A percentile compares a stretch with the other conserved stretches of the same genome.
phyloP scores from a whole-genome alignment of 2,329 filamentous ascomycete genomes.

The Stachybotrys elegans region DNA sequence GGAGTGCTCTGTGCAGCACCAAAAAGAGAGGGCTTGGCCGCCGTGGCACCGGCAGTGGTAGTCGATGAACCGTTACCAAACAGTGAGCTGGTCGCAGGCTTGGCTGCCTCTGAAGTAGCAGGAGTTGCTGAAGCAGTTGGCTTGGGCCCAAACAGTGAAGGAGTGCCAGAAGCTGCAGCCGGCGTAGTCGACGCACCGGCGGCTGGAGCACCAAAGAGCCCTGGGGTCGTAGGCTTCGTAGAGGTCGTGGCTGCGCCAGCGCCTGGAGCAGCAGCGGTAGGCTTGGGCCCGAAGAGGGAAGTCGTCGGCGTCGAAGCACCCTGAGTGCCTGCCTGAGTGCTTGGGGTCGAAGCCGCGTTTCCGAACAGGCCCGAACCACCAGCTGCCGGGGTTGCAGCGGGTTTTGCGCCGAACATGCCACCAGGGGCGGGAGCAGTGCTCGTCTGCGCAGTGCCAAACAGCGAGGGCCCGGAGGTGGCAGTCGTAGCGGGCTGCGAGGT shows the following conservation, averaged over 20 bases:
- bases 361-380: conserved; percentile 20
- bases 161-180: conserved; percentile 17
- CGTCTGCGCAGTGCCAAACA: conserved; percentile 17
- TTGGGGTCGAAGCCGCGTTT: conserved; percentile 13
- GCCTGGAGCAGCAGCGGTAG: conserved; percentile 24
- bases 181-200: conserved; percentile 22
- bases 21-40: conserved; percentile 12
- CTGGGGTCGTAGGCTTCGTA: conserved; percentile 26
- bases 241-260: conserved; percentile 16
- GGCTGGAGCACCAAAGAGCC: conserved; percentile 27
- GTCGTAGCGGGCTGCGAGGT: conserved; percentile 11
- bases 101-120: conserved; percentile 23
- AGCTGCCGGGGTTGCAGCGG: conserved; percentile 20
- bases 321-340: conserved; percentile 17
- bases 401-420: conserved; percentile 24
- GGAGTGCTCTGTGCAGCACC: conserved; percentile 17
- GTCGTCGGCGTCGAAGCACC: conserved; percentile 12
- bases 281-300: conserved; percentile 37
- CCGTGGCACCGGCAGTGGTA: conserved; percentile 8
- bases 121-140: conserved; percentile 23
- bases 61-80: conserved; percentile 23
- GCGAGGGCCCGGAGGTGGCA: conserved; percentile 6
- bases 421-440: conserved; percentile 12
- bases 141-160: conserved; percentile 28
- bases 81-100: too few species aligned